These are phyloP conservation scores for Rhizopus delemar DNA, from an alignment of 371 early-diverging fungal genomes.

Conservation along the genomic window DNA sequence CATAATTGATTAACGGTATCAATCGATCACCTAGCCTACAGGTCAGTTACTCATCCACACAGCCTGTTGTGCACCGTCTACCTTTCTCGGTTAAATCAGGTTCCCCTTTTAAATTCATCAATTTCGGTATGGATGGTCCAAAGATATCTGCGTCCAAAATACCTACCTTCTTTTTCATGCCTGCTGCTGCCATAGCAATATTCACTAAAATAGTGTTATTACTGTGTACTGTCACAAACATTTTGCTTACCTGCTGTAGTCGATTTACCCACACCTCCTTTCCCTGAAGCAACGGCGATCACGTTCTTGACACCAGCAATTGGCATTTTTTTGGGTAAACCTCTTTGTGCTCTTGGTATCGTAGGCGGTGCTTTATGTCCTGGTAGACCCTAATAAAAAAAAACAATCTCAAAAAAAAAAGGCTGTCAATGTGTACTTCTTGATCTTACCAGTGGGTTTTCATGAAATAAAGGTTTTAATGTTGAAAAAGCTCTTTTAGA, in stretches of 20 bases:
- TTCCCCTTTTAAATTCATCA: constrained; percentile 81
- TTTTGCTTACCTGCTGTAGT: constrained; percentile 72
- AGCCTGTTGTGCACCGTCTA: constrained; percentile 7
- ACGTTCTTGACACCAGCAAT: constrained; percentile 72
- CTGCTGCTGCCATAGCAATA: constrained; percentile 73
- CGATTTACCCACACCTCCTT: constrained; percentile 91
- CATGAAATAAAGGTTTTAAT: constrained; percentile 43
- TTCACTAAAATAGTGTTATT: constrained; percentile 58
- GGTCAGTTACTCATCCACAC: too few species aligned
- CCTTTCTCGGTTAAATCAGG: constrained; percentile 67
- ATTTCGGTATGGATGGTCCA: constrained; percentile 85
- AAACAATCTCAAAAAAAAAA: neutral
- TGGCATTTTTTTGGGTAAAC: constrained; percentile 65
- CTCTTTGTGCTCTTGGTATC: constrained; percentile 63
- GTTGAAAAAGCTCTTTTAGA: constrained; percentile 43
- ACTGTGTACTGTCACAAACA: neutral
- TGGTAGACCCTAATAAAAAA: constrained; percentile 43
- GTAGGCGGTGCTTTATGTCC: constrained; percentile 45
- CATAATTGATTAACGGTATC: constrained; percentile 77
- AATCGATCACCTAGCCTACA: constrained; percentile 51
- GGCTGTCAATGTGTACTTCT: neutral
- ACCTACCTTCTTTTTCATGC: constrained; percentile 65
- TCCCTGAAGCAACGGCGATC: constrained; percentile 85
- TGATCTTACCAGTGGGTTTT: constrained; percentile 58
- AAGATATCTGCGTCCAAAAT: constrained; percentile 91